These are phyloP conservation scores for Tephrocybe sp. DNA, from an alignment of 768 basidiomycete species.

Conservation along the genomic window DNA sequence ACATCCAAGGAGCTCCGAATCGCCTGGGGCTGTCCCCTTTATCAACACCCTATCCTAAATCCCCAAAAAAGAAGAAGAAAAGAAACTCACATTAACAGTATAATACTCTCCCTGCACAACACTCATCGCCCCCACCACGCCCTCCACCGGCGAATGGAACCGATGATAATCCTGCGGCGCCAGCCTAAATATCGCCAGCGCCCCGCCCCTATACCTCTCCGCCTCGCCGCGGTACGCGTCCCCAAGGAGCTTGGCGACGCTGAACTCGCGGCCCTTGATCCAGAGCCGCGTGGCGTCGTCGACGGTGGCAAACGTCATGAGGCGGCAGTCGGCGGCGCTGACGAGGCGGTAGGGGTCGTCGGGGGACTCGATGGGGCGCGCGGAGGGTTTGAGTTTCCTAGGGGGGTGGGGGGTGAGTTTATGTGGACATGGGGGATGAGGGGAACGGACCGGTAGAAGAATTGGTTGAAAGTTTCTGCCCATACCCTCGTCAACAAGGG, in stretches of 20 bases:
- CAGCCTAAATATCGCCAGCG: conserved; percentile 85
- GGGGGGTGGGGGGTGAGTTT: conserved; percentile 1
- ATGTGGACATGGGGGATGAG: background rate
- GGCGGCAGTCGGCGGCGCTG: conserved; percentile 92
- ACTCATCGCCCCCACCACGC: conserved; percentile 78
- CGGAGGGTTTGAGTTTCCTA: conserved; percentile 83
- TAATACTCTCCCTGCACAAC: conserved; percentile 92
- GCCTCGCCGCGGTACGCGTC: conserved; percentile 70
- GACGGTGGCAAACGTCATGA: conserved; percentile 91
- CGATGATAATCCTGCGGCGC: conserved; percentile 97
- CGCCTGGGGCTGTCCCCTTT: conserved; percentile 75
- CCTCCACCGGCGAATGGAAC: conserved; percentile 88
- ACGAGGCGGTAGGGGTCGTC: conserved; percentile 80
- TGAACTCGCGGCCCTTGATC: conserved; percentile 98
- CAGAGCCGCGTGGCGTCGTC: conserved; percentile 85
- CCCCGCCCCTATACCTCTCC: conserved; percentile 75
- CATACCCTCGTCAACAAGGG: too few species aligned
- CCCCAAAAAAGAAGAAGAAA: background rate
- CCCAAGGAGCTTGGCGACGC: conserved; percentile 76
- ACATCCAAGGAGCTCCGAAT: conserved; percentile 89
- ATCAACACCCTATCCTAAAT: background rate
- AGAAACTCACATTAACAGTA: conserved; percentile 77
- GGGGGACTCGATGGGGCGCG: conserved; percentile 72
- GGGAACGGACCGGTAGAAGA: conserved; percentile 69
- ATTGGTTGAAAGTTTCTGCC: conserved; percentile 92